A percentile compares a stretch with the other conserved stretches of the same genome.
Conservation (phyloP, 1,284 basidiomycete genomes). For the Rhodotorula sp. region DNA sequence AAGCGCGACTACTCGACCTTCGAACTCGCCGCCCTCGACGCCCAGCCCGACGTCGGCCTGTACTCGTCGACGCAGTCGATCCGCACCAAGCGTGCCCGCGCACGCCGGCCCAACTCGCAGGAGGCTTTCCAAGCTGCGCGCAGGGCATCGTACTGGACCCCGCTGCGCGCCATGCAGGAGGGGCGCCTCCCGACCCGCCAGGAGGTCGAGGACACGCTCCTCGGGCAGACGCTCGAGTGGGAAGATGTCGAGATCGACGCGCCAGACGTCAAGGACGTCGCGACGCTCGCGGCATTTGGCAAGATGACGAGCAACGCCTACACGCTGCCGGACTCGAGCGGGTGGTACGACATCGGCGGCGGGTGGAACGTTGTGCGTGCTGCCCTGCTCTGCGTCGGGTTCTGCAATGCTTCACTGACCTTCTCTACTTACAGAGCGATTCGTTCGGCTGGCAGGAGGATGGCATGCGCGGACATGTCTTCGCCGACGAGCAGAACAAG, state of each 20-base stretch:
- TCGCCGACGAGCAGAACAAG: constrained; percentile 68
- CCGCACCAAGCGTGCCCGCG: constrained; percentile 7
- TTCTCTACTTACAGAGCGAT: constrained; percentile 58
- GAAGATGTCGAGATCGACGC: constrained; percentile 39
- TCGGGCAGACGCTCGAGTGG: constrained; percentile 33
- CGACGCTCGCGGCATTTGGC: constrained; percentile 77
- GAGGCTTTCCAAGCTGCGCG: constrained; percentile 36
- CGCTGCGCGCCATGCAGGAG: constrained; percentile 10
- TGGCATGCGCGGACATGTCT: constrained; percentile 85
- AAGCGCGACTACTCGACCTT: constrained; percentile 27
- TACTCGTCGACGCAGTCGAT: constrained; percentile 17
- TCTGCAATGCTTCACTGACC: background rate
- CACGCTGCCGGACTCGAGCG: constrained; percentile 51
- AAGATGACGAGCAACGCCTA: constrained; percentile 97
- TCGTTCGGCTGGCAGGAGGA: constrained; percentile 93
- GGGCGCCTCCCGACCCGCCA: constrained; percentile 6
- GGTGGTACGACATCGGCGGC: constrained; percentile 73
- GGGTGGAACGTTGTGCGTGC: constrained; percentile 66
- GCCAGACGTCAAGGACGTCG: constrained; percentile 70
- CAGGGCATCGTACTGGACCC: constrained; percentile 5
- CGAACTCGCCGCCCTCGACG: constrained; percentile 24
- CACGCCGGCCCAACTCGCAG: constrained; percentile 24
- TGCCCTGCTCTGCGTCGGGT: background rate
- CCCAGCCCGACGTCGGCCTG: background rate
- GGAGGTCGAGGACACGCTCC: constrained; percentile 7